Percentiles rank a stretch among this genome's conserved stretches.
Conservation (phyloP, 2,329 filamentous ascomycete genomes). For the Aspergillus sp. region DNA sequence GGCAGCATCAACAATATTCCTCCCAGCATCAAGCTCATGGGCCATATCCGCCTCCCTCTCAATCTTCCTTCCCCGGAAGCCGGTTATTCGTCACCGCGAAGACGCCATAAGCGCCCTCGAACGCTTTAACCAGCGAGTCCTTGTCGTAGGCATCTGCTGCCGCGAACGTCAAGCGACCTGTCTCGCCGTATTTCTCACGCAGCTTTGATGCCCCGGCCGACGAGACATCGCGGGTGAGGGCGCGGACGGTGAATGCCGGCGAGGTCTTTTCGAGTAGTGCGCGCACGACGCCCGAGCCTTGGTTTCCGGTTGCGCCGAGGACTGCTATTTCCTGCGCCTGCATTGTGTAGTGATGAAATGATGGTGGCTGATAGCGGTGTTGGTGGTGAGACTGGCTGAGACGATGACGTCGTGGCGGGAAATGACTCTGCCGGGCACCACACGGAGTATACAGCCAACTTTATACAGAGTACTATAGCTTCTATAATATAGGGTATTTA, state of each 20-base stretch:
- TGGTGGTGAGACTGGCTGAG: no score
- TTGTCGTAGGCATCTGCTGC: background rate
- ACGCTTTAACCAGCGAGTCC: conserved; percentile 7
- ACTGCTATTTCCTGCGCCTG: conserved; percentile 11
- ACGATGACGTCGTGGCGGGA: no score
- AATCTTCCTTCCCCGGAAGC: conserved; percentile 6
- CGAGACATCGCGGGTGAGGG: conserved; percentile 13
- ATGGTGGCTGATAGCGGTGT: no score
- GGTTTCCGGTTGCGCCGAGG: conserved; percentile 17
- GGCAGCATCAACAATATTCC: conserved; percentile 20
- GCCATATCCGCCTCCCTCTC: conserved; percentile 18
- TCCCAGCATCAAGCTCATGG: conserved; percentile 20
- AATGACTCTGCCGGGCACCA: no score
- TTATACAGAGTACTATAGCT: no score
- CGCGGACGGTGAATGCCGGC: conserved; percentile 11
- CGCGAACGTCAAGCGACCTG: background rate
- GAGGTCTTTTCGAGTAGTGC: conserved; percentile 7
- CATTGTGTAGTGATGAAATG: no score
- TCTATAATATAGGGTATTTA: no score
- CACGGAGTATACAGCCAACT: no score
- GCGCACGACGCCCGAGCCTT: conserved; percentile 15
- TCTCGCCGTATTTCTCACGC: background rate
- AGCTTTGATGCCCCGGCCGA: conserved; percentile 7
- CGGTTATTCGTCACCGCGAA: conserved; percentile 19
- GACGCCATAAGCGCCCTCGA: conserved; percentile 17